Base-by-base conservation (phyloP, 2,329 filamentous ascomycete species). In the Parastagonospora avenae region DNA sequence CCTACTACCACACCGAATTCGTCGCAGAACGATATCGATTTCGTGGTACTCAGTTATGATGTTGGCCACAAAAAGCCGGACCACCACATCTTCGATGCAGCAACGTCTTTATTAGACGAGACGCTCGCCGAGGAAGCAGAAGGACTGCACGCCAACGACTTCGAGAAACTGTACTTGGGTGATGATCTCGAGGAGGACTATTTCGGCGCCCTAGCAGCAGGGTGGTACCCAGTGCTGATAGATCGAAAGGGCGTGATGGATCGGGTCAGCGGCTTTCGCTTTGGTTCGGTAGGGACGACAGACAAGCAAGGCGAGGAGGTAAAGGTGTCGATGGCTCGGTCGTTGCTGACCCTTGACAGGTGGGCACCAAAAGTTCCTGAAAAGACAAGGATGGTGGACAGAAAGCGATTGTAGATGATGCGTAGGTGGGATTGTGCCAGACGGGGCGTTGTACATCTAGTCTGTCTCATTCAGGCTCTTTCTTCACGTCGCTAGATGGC, bases 1-100 rank as follows among this genome's bases (percentile, higher is more conserved):
- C 46, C 2, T 31, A 57, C 42, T 50, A 46, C 7, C 35, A 59
- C 42, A 74, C 70, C 56, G 63, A 59, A 50, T 62, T 28, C 11
- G 53, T 33, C 2, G 31, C 42, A 49, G 16, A 46, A 66, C 12
- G 77, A 81, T 49, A 71, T 87, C 37, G 79, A 82, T 60, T 86
- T 87, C 53, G 76, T 82, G 6, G 81, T 82, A 52, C 79, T 86
- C 65, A 87, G 84, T 14, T 88, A 88, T 56, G 84, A 87, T 59
- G 80, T 83, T 4, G 85, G 85, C 0, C 64, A 72, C 19, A 82
- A 83, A 57, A 89, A 89, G 65, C 86, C 86, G 0, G 75, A 84
- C 45, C 55, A 50, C 8, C 57, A 64, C 2, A 85, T 88, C 2
- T 89, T 88, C 54, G 66, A 75, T 1, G 79, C 82, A 0, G 85